Evolutionary conservation across 257 asterid species (phyloP).

Genomic region (Cinchona pubescens): DNA sequence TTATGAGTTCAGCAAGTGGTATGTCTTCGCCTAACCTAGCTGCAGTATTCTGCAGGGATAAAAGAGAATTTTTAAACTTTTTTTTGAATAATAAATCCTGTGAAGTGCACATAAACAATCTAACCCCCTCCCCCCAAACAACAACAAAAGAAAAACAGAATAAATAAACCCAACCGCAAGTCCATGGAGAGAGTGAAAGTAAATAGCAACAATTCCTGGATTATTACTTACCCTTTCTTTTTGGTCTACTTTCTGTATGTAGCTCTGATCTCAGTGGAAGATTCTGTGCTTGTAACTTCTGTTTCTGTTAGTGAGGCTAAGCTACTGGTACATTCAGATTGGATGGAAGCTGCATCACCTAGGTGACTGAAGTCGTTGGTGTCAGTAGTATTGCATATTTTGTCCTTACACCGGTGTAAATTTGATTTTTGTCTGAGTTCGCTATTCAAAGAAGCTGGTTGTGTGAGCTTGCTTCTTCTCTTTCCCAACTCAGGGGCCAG

Average conservation of each 20-base stretch:
- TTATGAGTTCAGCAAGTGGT: slow-evolving; percentile 42
- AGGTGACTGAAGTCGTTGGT: slow-evolving; percentile 53
- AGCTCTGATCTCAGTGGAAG: slow-evolving; percentile 32
- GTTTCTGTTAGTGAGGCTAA: slow-evolving; percentile 56
- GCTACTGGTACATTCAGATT: slow-evolving; percentile 74
- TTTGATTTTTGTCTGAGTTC: slow-evolving; percentile 38
- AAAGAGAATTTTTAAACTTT: not conserved
- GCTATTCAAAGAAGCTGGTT: slow-evolving; percentile 37
- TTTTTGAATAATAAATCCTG: not conserved
- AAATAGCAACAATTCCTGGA: not conserved
- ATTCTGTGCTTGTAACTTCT: slow-evolving; percentile 48
- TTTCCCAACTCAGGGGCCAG: slow-evolving; percentile 37
- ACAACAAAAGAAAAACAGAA: not conserved
- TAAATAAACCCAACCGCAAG: too few relatives aligned
- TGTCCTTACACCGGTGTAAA: slow-evolving; percentile 42
- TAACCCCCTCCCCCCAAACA: not conserved
- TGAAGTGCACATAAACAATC: not conserved
- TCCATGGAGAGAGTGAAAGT: not conserved
- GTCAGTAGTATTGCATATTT: slow-evolving; percentile 44
- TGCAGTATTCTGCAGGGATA: slow-evolving; percentile 45
- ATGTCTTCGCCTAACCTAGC: slow-evolving; percentile 40
- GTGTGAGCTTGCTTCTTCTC: slow-evolving; percentile 35
- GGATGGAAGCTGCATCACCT: slow-evolving; percentile 63
- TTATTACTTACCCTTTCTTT: slow-evolving; percentile 32
- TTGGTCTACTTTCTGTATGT: slow-evolving; percentile 37